Conservation (phyloP, 1,139 yeast genomes). For the Protomyces inouyei region DNA sequence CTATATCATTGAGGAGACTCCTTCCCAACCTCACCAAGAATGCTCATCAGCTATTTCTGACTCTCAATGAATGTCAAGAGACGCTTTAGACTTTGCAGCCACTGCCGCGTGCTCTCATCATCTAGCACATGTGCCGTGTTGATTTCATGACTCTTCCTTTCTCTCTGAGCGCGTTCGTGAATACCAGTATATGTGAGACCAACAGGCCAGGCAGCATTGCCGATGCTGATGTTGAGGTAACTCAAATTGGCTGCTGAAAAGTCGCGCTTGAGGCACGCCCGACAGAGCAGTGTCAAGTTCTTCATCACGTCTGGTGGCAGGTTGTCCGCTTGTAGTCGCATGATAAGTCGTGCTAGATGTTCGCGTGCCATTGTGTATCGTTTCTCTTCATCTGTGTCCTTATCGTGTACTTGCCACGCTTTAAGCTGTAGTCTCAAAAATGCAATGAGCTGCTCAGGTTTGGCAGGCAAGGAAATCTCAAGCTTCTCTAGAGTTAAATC, state of each 20-base stretch:
- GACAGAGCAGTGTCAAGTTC: conserved; percentile 57
- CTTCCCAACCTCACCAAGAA: neutral
- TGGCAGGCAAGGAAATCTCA: conserved; percentile 37
- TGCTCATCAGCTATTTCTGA: neutral
- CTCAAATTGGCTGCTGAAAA: conserved; percentile 59
- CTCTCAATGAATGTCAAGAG: conserved; percentile 48
- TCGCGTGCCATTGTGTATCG: conserved; percentile 31
- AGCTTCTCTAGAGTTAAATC: conserved; percentile 46
- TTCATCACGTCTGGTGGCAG: conserved; percentile 49
- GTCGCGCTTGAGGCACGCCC: conserved; percentile 54
- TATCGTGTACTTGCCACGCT: neutral
- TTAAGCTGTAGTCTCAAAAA: neutral
- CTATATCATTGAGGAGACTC: neutral
- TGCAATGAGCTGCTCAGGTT: conserved; percentile 1
- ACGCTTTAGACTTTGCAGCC: conserved; percentile 73
- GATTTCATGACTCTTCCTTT: conserved; percentile 39
- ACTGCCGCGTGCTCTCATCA: conserved; percentile 66
- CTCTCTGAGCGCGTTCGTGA: conserved; percentile 64
- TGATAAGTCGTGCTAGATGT: conserved; percentile 57
- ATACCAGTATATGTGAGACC: conserved; percentile 78
- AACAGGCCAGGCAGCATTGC: conserved; percentile 90
- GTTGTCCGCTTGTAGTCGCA: conserved; percentile 50
- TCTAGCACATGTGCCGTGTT: conserved; percentile 67
- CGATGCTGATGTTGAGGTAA: conserved; percentile 72
- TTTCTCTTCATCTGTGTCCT: conserved; percentile 1